A percentile compares a stretch with the other conserved stretches of the same genome.
phyloP scores from a whole-genome alignment of 2,329 filamentous ascomycete genomes.

The Colletotrichum paranaense region DNA sequence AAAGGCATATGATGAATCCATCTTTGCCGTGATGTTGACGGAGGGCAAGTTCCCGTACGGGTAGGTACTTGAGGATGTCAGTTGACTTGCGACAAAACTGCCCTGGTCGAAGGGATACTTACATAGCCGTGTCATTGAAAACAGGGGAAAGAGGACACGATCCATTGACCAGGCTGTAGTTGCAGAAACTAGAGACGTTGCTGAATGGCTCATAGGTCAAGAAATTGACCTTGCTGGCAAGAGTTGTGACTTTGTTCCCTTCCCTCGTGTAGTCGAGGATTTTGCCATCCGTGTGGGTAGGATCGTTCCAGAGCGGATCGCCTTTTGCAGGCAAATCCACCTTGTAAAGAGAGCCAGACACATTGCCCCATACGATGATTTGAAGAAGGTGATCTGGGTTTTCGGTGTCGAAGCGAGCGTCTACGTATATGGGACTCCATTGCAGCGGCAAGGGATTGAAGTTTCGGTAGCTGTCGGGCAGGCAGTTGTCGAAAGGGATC shows the following conservation, averaged over 20 bases:
- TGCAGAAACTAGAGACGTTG: conserved; percentile 73
- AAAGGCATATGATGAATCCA: conserved; percentile 88
- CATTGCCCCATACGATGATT: conserved; percentile 90
- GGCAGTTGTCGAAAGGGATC: conserved; percentile 87
- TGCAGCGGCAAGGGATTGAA: conserved; percentile 65
- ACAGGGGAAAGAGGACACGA: conserved; percentile 81
- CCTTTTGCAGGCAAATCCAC: conserved; percentile 69
- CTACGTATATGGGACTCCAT: conserved; percentile 80
- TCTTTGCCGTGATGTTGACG: conserved; percentile 78
- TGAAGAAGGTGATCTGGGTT: conserved; percentile 73
- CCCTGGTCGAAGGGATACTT: conserved; percentile 37
- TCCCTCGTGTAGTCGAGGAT: conserved; percentile 72
- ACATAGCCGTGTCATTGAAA: conserved; percentile 64
- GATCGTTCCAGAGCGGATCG: conserved; percentile 71
- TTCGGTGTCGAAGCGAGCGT: conserved; percentile 77
- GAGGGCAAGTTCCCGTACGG: conserved; percentile 68
- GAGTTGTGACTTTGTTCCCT: conserved; percentile 73
- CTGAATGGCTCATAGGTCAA: conserved; percentile 80
- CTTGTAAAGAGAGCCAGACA: conserved; percentile 75
- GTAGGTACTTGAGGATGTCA: conserved; percentile 2
- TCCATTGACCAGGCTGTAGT: conserved; percentile 65
- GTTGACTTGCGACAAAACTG: neutral
- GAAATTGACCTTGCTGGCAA: conserved; percentile 78
- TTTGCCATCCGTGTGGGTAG: conserved; percentile 75
- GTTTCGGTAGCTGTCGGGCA: conserved; percentile 70